Percentiles rank a stretch among this genome's conserved stretches.
Evolutionary conservation across 257 asterid species (phyloP).

Genomic region (Przewalskia tangutica): DNA sequence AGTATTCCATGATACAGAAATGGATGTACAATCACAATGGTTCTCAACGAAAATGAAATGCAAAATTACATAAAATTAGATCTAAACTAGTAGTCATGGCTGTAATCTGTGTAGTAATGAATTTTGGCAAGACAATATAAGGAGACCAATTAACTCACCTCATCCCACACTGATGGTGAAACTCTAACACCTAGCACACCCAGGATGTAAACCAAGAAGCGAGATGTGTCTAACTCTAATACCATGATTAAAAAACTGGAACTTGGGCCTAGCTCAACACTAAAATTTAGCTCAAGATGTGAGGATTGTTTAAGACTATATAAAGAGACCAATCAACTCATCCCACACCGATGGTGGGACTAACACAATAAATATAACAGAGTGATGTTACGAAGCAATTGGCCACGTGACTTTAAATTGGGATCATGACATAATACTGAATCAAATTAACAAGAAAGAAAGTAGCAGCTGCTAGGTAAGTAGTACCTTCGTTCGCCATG

Average conservation of each 20-base stretch:
- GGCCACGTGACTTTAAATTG: background rate
- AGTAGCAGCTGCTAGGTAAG: background rate
- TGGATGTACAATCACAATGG: background rate
- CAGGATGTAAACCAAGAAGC: too few species aligned
- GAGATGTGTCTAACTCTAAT: too few species aligned
- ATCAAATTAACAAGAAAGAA: background rate
- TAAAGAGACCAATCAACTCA: too few species aligned
- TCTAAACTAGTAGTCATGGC: background rate
- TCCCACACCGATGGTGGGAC: too few species aligned
- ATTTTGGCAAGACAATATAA: background rate
- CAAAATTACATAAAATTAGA: background rate
- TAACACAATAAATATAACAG: background rate
- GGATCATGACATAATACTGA: background rate
- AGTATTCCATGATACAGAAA: background rate
- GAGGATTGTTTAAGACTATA: too few species aligned
- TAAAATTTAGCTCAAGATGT: too few species aligned
- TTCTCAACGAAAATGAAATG: background rate
- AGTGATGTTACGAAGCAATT: background rate
- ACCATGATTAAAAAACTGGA: too few species aligned
- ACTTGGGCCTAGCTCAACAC: too few species aligned
- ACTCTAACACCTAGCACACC: too few species aligned
- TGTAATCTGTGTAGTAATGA: background rate
- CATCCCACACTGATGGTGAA: too few species aligned
- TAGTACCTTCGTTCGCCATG: constrained; percentile 61
- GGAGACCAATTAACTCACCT: too few species aligned